Base-by-base conservation (phyloP, 202 grass and related monocot species). In the Zoysia matrella region DNA sequence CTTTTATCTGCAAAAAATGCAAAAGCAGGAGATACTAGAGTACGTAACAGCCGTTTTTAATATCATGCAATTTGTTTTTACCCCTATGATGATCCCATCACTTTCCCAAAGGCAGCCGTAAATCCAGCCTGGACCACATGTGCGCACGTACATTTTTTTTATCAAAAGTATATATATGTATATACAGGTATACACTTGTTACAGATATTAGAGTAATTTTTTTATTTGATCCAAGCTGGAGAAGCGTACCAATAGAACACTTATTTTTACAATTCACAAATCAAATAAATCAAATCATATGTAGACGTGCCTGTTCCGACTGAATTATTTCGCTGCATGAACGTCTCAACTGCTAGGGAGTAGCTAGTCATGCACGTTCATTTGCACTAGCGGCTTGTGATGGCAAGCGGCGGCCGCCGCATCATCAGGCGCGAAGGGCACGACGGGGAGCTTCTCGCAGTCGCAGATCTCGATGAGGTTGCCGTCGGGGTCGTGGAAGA, bases 401-500 rank as follows among this genome's bases (percentile, higher is more conserved):
- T 57, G 74, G 14, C 30, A 56, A 36, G 30, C 30, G 12, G 56
- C 12, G 0, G 18, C 15, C 0, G 30, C 44, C 0, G 72, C 75
- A 0, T 70, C 74, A 11, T 2, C 73, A 61, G 57, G 57, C 6
- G 43, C 71, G 6, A 89, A 68, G 40, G 76, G 86, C 79, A 87
- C n/a, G 8, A 94, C 82, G 4, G 92, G 87, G 5, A 94, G 77
- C 44, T 90, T 90, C 53, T 92, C 80, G 63, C 95, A 95, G 40
- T 93, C 85, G 65, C 92, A 98, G 65, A 95, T 88, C 88, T 95
- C 92, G 13, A 98, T 91, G 82, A 91, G 65, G 44, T 98, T 93
- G 36, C 83, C 71, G 52, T 98, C 92, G 0, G 95, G 95, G 18
- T 95, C 90, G 18, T 93, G 95, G 72, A 98, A 91, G 71, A 95